Conservation (phyloP, 306 rosid species). For the Cajanus cajan region DNA sequence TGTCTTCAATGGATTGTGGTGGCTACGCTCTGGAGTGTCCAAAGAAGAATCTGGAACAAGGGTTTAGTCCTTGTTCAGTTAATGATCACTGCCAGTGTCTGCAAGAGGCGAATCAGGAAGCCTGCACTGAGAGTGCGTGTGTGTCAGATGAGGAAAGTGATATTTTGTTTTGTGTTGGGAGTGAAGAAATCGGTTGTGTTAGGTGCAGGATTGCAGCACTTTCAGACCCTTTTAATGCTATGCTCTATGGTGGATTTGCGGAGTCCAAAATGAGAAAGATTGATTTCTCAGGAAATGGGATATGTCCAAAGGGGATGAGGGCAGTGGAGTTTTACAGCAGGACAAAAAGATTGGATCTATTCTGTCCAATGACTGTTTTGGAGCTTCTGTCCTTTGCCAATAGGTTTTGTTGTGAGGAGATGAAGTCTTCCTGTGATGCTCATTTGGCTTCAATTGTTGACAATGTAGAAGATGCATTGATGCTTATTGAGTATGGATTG, state of each 20-base stretch:
- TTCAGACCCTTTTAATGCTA: constrained; percentile 62
- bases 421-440: constrained; percentile 69
- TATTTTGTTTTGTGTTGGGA: constrained; percentile 57
- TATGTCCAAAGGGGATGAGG: constrained; percentile 59
- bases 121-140: constrained; percentile 24
- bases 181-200: constrained; percentile 55
- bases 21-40: constrained; percentile 76
- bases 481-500: constrained; percentile 72
- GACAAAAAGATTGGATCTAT: constrained; percentile 57
- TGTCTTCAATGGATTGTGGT: constrained; percentile 59
- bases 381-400: constrained; percentile 72
- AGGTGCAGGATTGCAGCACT: constrained; percentile 57
- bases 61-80: constrained; percentile 43
- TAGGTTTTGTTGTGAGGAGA: constrained; percentile 76
- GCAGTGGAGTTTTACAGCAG: constrained; percentile 74
- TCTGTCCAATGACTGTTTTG: constrained; percentile 53
- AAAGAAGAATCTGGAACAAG: constrained; percentile 53
- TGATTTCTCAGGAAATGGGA: constrained; percentile 64
- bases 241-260: constrained; percentile 70
- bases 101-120: constrained; percentile 34
- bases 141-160: constrained; percentile 45
- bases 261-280: constrained; percentile 58
- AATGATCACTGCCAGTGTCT: constrained; percentile 52
- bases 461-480: constrained; percentile 59
- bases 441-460: constrained; percentile 59